Evolutionary conservation across 1,284 basidiomycete genomes (phyloP), one percentile per base, ranked within the genome.

Genomic region (Fomitopsis palustris): DNA sequence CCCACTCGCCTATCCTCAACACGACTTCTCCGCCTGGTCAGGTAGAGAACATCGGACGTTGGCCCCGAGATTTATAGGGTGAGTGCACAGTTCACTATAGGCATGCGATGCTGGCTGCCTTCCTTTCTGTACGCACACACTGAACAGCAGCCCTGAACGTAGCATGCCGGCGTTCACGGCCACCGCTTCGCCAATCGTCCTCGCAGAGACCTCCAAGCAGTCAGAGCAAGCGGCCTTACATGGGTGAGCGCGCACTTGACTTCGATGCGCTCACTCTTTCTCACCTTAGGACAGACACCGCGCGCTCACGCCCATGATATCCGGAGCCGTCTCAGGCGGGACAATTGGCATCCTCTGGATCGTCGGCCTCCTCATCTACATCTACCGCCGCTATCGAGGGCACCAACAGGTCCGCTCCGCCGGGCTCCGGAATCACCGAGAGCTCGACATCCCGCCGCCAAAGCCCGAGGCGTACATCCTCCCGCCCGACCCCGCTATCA

Each of bases 401-500:
- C 69, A 70, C 56, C 60, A 59, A 43, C 65, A 66, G 23, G 72
- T 71, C 21, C 65, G 64, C 61, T 67, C 65, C 52, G 69, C 65
- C 29, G 72, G 67, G 55, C 70, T 60, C 62, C 64, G 60, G 56
- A 70, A 59, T 59, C 68, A 67, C 65, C 67, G 68, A 65, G 68
- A 71, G 65, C 71, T 71, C 63, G 66, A 69, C 56, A 68, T 72
- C 45, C 67, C 67, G 42, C 69, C 66, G 23, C 69, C 70, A 65
- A 67, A 69, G 57, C 61, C 65, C 53, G 72, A 77, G 53, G 64
- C 75, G 45, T 77, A 83, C 63, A 78, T 87, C 59, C 80, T 88
- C 35, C 86, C 86, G 19, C 86, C 86, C 1, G 86, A 88, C 68
- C 86, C 86, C 21, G 86, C 86, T 38, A 76, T 88, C 49, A 69